These are phyloP conservation scores for Sugiyamaella lignohabitans DNA, from an alignment of 805 yeast species.

Conservation along the genomic window DNA sequence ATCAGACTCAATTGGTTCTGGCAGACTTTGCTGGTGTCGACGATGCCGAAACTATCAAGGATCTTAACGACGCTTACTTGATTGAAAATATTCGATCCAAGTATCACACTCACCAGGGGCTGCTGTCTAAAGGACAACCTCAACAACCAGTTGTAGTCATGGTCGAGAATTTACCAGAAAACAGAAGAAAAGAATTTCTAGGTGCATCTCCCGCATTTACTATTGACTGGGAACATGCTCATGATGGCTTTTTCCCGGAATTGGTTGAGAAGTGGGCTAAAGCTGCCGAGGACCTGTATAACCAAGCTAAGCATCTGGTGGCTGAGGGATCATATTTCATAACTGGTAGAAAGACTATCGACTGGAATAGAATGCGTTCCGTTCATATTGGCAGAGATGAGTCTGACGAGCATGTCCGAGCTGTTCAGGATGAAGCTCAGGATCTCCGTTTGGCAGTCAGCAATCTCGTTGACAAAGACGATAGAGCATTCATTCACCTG, in stretches of 20 bases:
- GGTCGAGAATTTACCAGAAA: neutral
- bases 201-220: conserved; percentile 1
- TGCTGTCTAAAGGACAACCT: neutral
- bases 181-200: neutral
- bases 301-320: no score
- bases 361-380: no score
- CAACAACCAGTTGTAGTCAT: neutral
- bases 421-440: neutral
- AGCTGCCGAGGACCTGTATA: no score
- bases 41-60: conserved; percentile 5
- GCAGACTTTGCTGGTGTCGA: conserved; percentile 18
- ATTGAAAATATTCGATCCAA: neutral
- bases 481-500: neutral
- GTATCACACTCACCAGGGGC: neutral
- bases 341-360: no score
- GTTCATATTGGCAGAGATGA: no score
- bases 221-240: neutral
- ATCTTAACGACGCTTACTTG: conserved; percentile 10
- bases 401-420: no score
- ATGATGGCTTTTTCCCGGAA: no score
- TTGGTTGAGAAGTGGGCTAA: no score
- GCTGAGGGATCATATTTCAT: no score
- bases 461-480: neutral
- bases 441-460: neutral
- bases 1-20: conserved; percentile 19